A percentile compares a stretch with the other conserved stretches of the same genome.
Evolutionary conservation across 805 yeast species (phyloP).

Genomic region (Kazachstania viticola): DNA sequence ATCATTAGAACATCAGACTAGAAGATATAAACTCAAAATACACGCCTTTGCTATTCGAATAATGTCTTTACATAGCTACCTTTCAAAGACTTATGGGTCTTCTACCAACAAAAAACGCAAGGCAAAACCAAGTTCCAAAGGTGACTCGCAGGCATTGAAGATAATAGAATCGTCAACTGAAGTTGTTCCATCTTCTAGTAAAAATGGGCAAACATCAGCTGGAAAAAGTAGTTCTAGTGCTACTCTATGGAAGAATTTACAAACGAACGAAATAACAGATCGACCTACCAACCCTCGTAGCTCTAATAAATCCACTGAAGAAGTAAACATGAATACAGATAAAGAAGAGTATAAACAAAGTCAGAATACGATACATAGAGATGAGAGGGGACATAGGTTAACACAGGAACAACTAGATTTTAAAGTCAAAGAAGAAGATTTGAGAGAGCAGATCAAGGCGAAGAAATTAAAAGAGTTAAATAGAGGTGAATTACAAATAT

Average conservation of each 20-base stretch:
- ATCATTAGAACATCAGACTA: too few relatives aligned
- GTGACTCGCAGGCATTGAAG: background rate
- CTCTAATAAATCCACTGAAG: background rate
- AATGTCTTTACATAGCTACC: conserved; percentile 38
- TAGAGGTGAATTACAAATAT: conserved; percentile 26
- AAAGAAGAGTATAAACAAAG: background rate
- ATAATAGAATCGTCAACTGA: background rate
- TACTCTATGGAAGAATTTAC: conserved; percentile 20
- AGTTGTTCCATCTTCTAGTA: too few relatives aligned
- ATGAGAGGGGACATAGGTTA: conserved; percentile 44
- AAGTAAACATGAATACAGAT: conserved; percentile 4
- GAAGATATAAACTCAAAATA: too few relatives aligned
- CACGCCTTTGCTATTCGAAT: too few relatives aligned
- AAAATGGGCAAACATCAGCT: background rate
- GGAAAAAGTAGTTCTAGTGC: background rate
- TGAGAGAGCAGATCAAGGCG: conserved; percentile 19
- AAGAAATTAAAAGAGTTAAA: conserved; percentile 29
- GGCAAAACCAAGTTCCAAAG: background rate
- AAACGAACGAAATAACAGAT: conserved; percentile 15
- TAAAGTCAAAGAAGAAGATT: conserved; percentile 18
- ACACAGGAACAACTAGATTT: conserved; percentile 12
- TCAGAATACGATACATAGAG: conserved; percentile 44
- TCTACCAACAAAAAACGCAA: conserved; percentile 17
- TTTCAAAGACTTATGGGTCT: conserved; percentile 34
- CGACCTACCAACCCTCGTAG: conserved; percentile 1